Conservation (phyloP, 352 stramenopile species). For the Phytophthora fragariaefolia region DNA sequence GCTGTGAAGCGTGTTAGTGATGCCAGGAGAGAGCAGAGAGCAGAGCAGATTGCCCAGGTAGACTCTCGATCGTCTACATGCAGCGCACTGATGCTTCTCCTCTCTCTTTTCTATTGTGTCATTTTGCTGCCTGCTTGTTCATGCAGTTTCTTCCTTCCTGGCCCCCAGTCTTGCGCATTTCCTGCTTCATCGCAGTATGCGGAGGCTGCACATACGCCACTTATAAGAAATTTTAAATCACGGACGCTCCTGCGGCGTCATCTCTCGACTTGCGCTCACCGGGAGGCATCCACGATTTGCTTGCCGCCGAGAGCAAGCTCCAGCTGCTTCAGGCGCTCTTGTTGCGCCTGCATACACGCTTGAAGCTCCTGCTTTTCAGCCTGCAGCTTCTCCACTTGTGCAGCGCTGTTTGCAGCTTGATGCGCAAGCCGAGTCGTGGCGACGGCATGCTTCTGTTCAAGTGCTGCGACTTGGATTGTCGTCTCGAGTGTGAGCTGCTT, state of each 20-base stretch:
- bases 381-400: constrained; percentile 49
- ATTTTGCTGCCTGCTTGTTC: constrained; percentile 34
- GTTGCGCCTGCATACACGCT: constrained; percentile 41
- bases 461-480: constrained; percentile 47
- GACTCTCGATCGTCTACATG: constrained; percentile 37
- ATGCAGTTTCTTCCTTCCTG: constrained; percentile 24
- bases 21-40: constrained; percentile 27
- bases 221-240: constrained; percentile 28
- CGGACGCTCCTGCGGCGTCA: constrained; percentile 15
- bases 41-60: constrained; percentile 35
- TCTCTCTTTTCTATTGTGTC: constrained; percentile 45
- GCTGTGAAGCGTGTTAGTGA: constrained; percentile 28
- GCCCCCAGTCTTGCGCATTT: constrained; percentile 23
- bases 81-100: constrained; percentile 30
- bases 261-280: constrained; percentile 39
- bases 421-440: constrained; percentile 50
- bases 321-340: constrained; percentile 58
- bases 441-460: constrained; percentile 58
- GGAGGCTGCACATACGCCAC: constrained; percentile 25
- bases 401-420: constrained; percentile 39
- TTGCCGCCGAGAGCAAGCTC: constrained; percentile 56
- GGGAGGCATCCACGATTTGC: constrained; percentile 45
- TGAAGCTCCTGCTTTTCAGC: constrained; percentile 60
- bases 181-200: constrained; percentile 39
- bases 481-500: constrained; percentile 56